phyloP scores from a whole-genome alignment of 1,284 basidiomycete species.

The Leucoagaricus sp. region DNA sequence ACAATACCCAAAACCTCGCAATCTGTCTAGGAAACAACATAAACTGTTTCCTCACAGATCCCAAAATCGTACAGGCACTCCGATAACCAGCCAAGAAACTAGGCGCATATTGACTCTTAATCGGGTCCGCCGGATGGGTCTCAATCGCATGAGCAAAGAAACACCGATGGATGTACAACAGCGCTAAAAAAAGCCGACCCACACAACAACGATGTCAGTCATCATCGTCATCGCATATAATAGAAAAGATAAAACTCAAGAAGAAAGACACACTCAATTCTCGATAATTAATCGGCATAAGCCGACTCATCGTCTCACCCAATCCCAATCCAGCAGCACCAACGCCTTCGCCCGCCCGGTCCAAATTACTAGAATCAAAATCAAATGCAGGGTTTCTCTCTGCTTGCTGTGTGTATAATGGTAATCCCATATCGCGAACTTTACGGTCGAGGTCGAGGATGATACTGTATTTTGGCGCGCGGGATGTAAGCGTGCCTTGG shows the following conservation, averaged over 20 bases:
- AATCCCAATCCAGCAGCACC: constrained; percentile 40
- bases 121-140: constrained; percentile 56
- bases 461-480: constrained; percentile 63
- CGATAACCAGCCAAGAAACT: constrained; percentile 67
- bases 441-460: constrained; percentile 65
- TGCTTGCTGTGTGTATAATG: constrained; percentile 46
- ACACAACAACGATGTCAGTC: background rate
- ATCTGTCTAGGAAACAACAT: constrained; percentile 56
- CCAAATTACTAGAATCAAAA: background rate
- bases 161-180: constrained; percentile 67
- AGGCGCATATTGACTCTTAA: constrained; percentile 63
- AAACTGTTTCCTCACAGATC: constrained; percentile 52
- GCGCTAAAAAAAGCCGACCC: constrained; percentile 37
- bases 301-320: constrained; percentile 61
- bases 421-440: constrained; percentile 62
- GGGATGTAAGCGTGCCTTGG: constrained; percentile 62
- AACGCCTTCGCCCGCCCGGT: constrained; percentile 18
- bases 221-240: background rate
- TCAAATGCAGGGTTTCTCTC: background rate
- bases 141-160: constrained; percentile 67
- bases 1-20: constrained; percentile 65
- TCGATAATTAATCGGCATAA: constrained; percentile 68
- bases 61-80: constrained; percentile 58
- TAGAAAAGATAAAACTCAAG: background rate
- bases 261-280: constrained; percentile 52